A percentile compares a stretch with the other conserved stretches of the same genome.
These are phyloP conservation scores for Exophiala sp. DNA, from an alignment of 2,329 filamentous ascomycete genomes.

Conservation along the genomic window DNA sequence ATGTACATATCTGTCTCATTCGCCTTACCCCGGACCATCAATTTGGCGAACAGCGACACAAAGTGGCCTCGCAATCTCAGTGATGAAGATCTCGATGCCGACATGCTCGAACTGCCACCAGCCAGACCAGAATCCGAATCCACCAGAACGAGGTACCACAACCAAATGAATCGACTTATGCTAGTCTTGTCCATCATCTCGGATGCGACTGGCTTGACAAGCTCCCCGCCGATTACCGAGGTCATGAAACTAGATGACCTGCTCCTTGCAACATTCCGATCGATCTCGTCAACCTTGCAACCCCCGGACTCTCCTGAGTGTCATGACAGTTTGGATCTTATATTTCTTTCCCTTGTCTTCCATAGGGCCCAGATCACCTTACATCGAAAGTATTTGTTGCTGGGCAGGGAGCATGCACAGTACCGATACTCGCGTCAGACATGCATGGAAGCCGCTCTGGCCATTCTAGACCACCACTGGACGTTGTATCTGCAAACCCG, in stretches of 20 bases:
- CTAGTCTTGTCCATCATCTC: conserved; percentile 27
- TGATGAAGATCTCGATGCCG: conserved; percentile 54
- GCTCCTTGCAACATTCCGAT: conserved; percentile 23
- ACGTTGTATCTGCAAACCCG: conserved; percentile 40
- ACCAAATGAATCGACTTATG: conserved; percentile 31
- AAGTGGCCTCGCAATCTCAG: conserved; percentile 51
- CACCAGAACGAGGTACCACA: conserved; percentile 29
- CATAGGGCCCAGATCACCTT: conserved; percentile 34
- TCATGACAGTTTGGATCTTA: conserved; percentile 25
- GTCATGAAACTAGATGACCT: conserved; percentile 26
- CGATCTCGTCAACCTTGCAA: conserved; percentile 22
- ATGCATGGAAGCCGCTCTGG: conserved; percentile 43
- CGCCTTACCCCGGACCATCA: conserved; percentile 56
- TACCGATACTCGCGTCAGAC: conserved; percentile 40
- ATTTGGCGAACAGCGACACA: conserved; percentile 55
- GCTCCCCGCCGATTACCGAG: conserved; percentile 20
- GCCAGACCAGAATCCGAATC: conserved; percentile 48
- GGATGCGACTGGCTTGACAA: conserved; percentile 17
- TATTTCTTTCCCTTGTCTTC: conserved; percentile 33
- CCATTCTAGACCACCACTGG: conserved; percentile 42
- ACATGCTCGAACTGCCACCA: conserved; percentile 44
- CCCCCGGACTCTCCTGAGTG: conserved; percentile 1
- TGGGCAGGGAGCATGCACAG: conserved; percentile 34
- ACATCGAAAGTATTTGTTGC: conserved; percentile 35
- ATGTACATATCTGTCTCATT: conserved; percentile 56